phyloP scores from a whole-genome alignment of 306 rosid genomes.

The Notholithocarpus densiflorus region DNA sequence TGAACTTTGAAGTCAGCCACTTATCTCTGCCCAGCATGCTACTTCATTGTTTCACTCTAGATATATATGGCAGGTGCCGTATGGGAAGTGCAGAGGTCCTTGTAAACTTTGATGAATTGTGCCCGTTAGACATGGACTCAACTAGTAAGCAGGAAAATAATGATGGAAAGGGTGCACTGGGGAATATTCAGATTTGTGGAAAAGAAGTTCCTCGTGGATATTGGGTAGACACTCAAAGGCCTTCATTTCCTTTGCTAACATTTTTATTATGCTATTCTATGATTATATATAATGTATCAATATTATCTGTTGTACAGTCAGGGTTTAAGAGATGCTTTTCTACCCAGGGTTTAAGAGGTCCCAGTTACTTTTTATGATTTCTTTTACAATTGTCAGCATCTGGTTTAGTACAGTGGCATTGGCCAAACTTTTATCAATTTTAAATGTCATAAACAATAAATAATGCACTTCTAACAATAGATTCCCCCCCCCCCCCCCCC shows the following conservation, averaged over 20 bases:
- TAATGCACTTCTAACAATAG: neutral
- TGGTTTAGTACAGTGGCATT: neutral
- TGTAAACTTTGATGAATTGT: conserved; percentile 76
- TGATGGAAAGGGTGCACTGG: conserved; percentile 33
- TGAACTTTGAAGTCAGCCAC: conserved; percentile 12
- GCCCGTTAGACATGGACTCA: conserved; percentile 48
- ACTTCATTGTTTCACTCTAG: conserved; percentile 22
- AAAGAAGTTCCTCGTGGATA: conserved; percentile 95
- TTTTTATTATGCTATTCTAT: conserved; percentile 3
- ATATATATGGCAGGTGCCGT: conserved; percentile 70
- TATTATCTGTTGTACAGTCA: neutral
- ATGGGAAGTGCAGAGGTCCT: conserved; percentile 89
- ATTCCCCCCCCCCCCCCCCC: neutral
- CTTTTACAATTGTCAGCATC: neutral
- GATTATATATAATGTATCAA: conserved; percentile 1
- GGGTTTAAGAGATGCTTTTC: neutral
- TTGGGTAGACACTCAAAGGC: conserved; percentile 59
- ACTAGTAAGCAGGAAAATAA: conserved; percentile 39
- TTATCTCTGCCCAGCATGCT: conserved; percentile 8
- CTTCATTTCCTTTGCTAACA: conserved; percentile 22
- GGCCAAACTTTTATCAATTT: no score
- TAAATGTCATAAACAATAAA: neutral
- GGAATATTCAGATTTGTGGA: conserved; percentile 73
- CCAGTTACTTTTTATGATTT: neutral
- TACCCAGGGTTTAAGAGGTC: no score